A percentile compares a stretch with the other conserved stretches of the same genome.
phyloP scores from a whole-genome alignment of 1,284 basidiomycete species.

The Cutaneotrichosporon dermatis region DNA sequence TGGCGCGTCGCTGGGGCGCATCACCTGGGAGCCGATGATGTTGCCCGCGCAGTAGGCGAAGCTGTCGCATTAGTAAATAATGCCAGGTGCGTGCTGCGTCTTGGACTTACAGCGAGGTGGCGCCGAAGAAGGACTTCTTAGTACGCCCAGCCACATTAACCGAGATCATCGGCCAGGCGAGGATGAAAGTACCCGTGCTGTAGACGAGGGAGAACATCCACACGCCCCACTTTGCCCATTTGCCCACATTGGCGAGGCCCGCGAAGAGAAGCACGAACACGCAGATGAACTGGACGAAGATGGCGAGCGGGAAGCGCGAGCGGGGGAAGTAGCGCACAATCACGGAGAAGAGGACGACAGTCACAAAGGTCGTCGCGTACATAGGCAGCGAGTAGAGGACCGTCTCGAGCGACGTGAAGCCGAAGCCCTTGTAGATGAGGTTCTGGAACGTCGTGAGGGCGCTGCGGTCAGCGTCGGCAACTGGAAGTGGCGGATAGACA shows the following conservation, averaged over 20 bases:
- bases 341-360: constrained; percentile 14
- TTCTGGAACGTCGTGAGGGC: constrained; percentile 20
- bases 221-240: constrained; percentile 28
- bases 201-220: constrained; percentile 18
- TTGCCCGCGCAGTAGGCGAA: constrained; percentile 30
- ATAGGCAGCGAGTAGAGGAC: constrained; percentile 26
- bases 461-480: constrained; percentile 14
- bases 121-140: constrained; percentile 25
- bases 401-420: constrained; percentile 24
- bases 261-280: constrained; percentile 25
- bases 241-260: constrained; percentile 15
- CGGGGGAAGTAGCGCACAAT: constrained; percentile 18
- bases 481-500: too few relatives aligned
- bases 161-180: constrained; percentile 14
- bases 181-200: constrained; percentile 20
- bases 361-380: constrained; percentile 19
- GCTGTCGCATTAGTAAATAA: not conserved
- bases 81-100: too few relatives aligned
- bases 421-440: constrained; percentile 21
- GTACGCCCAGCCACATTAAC: constrained; percentile 20
- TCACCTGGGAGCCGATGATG: constrained; percentile 26
- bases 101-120: constrained; percentile 4
- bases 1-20: constrained; percentile 24
- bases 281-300: constrained; percentile 14
- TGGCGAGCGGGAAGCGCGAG: constrained; percentile 27